Evolutionary conservation across 495 filamentous ascomycete genomes (phyloP).

Genomic region (Aspergillus heteromorphus): DNA sequence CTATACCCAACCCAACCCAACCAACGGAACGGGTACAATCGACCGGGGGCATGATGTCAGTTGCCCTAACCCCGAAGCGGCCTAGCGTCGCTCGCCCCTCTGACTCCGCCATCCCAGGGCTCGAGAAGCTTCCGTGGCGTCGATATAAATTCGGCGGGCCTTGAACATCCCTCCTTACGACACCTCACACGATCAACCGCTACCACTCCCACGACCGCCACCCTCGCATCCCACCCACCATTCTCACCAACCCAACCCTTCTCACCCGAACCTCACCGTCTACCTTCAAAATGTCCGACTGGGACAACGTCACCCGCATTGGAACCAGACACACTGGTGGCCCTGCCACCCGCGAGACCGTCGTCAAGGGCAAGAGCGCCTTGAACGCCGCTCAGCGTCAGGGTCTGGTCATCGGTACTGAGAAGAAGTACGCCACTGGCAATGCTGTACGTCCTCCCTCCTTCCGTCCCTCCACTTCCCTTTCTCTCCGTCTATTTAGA

Average conservation of each 20-base stretch:
- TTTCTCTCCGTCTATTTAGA: too few species aligned
- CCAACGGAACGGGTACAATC: not conserved
- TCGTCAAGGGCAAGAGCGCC: constrained; percentile 78
- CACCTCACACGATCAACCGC: constrained; percentile 27
- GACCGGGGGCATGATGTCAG: constrained; percentile 15
- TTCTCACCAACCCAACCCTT: constrained; percentile 1
- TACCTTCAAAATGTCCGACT: constrained; percentile 54
- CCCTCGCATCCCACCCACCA: constrained; percentile 5
- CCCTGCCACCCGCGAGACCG: constrained; percentile 67
- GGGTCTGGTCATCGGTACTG: constrained; percentile 71
- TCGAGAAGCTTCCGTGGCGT: constrained; percentile 45
- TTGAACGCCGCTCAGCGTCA: constrained; percentile 84
- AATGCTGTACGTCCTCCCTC: constrained; percentile 62
- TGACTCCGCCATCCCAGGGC: constrained; percentile 24
- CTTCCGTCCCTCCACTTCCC: not conserved
- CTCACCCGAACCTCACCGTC: not conserved
- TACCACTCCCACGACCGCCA: constrained; percentile 6
- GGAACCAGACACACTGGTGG: constrained; percentile 70
- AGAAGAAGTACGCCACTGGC: constrained; percentile 82
- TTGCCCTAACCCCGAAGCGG: constrained; percentile 15
- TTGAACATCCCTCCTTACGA: constrained; percentile 21
- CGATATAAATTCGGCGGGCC: constrained; percentile 34
- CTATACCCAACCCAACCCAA: too few species aligned
- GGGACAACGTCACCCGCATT: constrained; percentile 90
- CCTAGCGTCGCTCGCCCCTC: constrained; percentile 26